phyloP scores from a whole-genome alignment of 352 stramenopile genomes.

The Blastocystis sp. region DNA sequence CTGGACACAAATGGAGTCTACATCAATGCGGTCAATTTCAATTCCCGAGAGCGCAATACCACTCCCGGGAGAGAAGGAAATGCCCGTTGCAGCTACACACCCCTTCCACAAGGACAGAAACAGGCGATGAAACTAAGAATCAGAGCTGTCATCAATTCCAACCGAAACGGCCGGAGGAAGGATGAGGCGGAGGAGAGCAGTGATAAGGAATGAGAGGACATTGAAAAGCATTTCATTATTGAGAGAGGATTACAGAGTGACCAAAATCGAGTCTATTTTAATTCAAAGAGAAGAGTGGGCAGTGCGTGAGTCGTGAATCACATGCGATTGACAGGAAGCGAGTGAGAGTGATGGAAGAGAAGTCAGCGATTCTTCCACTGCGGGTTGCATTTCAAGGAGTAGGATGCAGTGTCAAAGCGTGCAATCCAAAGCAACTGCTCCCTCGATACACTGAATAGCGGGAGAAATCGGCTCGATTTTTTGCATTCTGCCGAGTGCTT shows the following conservation, averaged over 20 bases:
- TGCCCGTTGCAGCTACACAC: not conserved
- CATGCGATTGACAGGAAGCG: no score
- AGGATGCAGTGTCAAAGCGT: no score
- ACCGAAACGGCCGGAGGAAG: not conserved
- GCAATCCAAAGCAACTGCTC: no score
- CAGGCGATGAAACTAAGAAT: conserved; percentile 16
- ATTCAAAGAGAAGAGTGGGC: no score
- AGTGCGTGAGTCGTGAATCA: no score
- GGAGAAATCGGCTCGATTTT: not conserved
- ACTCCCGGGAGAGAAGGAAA: not conserved
- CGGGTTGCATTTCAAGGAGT: no score
- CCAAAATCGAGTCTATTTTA: no score
- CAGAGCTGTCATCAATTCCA: not conserved
- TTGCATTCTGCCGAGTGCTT: not conserved
- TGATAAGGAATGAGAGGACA: not conserved
- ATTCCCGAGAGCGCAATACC: not conserved
- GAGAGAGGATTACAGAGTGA: no score
- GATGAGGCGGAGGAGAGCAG: not conserved
- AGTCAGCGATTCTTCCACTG: no score
- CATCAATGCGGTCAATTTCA: conserved; percentile 4
- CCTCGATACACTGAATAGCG: not conserved
- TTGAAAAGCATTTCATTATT: not conserved
- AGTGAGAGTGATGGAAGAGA: no score
- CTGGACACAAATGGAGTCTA: conserved; percentile 30
- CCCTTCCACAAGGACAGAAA: not conserved